phyloP scores from a whole-genome alignment of 768 basidiomycete species.

The Steccherinum ochraceum region DNA sequence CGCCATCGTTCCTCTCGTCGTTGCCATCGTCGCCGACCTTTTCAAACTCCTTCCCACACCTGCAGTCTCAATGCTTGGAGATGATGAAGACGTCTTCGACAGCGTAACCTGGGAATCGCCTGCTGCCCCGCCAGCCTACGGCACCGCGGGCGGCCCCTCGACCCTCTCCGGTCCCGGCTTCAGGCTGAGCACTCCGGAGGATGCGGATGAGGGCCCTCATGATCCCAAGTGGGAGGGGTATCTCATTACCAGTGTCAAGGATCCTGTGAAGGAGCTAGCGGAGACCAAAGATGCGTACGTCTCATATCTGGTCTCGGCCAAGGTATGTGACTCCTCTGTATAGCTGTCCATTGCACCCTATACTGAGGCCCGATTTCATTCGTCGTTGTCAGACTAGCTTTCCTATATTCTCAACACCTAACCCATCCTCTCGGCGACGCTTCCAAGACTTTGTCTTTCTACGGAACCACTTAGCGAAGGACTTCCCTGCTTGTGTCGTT shows the following conservation, averaged over 20 bases:
- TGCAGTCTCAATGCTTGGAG: slow-evolving; percentile 55
- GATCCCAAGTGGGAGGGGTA: slow-evolving; percentile 91
- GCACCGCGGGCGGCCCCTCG: slow-evolving; percentile 30
- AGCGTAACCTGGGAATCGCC: slow-evolving; percentile 88
- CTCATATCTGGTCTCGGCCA: slow-evolving; percentile 85
- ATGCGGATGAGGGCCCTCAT: slow-evolving; percentile 58
- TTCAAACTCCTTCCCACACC: background rate
- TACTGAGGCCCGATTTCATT: slow-evolving; percentile 3
- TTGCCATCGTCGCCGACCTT: background rate
- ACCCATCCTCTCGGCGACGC: slow-evolving; percentile 74
- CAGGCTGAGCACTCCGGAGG: slow-evolving; percentile 72
- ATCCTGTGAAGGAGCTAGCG: slow-evolving; percentile 92
- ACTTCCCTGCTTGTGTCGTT: slow-evolving; percentile 97
- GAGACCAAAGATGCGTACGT: slow-evolving; percentile 98
- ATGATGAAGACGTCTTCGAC: slow-evolving; percentile 88
- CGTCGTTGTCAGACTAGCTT: slow-evolving; percentile 77
- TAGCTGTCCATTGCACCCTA: background rate
- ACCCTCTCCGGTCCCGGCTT: slow-evolving; percentile 64
- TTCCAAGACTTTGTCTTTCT: slow-evolving; percentile 98
- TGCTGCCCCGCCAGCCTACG: slow-evolving; percentile 42
- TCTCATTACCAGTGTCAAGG: slow-evolving; percentile 75
- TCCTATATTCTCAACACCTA: slow-evolving; percentile 72
- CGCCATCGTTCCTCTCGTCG: background rate
- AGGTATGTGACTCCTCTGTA: slow-evolving; percentile 42
- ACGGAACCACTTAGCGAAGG: slow-evolving; percentile 77